A percentile compares a stretch with the other conserved stretches of the same genome.
phyloP scores from a whole-genome alignment of 2,329 filamentous ascomycete species.

The Clarireedia sp. region DNA sequence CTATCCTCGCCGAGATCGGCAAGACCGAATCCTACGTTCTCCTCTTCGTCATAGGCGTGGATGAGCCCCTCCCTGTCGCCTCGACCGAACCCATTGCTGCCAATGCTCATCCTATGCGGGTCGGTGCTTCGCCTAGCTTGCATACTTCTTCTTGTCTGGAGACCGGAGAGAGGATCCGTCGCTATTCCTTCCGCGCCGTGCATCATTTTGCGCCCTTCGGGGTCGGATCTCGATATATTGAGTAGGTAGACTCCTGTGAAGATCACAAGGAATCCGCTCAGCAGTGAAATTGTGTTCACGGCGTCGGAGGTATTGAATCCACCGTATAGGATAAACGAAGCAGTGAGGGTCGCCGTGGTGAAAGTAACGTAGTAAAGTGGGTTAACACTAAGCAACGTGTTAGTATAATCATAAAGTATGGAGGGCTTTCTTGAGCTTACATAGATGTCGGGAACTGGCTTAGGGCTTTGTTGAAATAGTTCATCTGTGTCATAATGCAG shows the following conservation, averaged over 20 bases:
- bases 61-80: slow-evolving; percentile 77
- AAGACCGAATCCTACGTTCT: slow-evolving; percentile 64
- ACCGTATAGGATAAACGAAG: slow-evolving; percentile 91
- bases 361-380: slow-evolving; percentile 93
- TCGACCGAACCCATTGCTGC: slow-evolving; percentile 48
- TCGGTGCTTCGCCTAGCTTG: slow-evolving; percentile 71
- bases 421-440: slow-evolving; percentile 44
- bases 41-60: slow-evolving; percentile 81
- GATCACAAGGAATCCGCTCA: slow-evolving; percentile 89
- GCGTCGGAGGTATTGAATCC: slow-evolving; percentile 93
- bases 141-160: slow-evolving; percentile 90
- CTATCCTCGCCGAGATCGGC: slow-evolving; percentile 72
- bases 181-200: slow-evolving; percentile 70
- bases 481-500: slow-evolving; percentile 98
- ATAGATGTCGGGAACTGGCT: slow-evolving; percentile 97
- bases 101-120: slow-evolving; percentile 51
- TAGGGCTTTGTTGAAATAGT: slow-evolving; percentile 98
- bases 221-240: slow-evolving; percentile 89
- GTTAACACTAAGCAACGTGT: slow-evolving; percentile 48
- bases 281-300: slow-evolving; percentile 84
- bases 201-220: slow-evolving; percentile 64
- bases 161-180: slow-evolving; percentile 81
- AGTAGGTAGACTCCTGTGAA: slow-evolving; percentile 93
- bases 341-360: slow-evolving; percentile 86
- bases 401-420: neutral